These are phyloP conservation scores for Colletotrichum sansevieriae DNA, from an alignment of 2,329 filamentous ascomycete species.

Conservation along the genomic window DNA sequence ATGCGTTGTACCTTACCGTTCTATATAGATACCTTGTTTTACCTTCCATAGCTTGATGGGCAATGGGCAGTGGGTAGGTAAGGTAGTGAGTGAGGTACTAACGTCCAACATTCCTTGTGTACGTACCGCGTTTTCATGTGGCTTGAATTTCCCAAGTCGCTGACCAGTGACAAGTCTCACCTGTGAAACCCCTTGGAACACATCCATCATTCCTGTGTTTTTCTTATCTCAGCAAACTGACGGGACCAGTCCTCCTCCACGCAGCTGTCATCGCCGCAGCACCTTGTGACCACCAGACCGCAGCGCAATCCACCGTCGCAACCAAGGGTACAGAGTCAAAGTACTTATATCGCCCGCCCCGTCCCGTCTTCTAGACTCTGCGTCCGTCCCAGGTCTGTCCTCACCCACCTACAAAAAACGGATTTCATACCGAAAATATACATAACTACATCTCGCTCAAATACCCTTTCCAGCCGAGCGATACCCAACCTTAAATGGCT, in stretches of 20 bases:
- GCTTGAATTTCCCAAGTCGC: conserved; percentile 14
- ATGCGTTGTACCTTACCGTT: background rate
- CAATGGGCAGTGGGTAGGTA: no score
- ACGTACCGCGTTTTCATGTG: conserved; percentile 21
- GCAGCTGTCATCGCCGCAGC: conserved; percentile 39
- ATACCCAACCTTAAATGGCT: conserved; percentile 48
- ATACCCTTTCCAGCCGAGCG: conserved; percentile 14
- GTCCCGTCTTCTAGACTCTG: conserved; percentile 37
- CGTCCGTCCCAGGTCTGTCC: conserved; percentile 33
- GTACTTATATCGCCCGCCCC: conserved; percentile 39
- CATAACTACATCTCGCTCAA: conserved; percentile 17
- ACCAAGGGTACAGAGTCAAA: conserved; percentile 16
- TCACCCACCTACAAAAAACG: conserved; percentile 30
- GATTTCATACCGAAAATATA: conserved; percentile 25
- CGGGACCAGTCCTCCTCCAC: conserved; percentile 29
- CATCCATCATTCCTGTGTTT: conserved; percentile 24
- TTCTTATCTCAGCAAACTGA: conserved; percentile 39
- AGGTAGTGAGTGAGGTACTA: no score
- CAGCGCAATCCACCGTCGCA: conserved; percentile 33
- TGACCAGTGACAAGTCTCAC: conserved; percentile 35
- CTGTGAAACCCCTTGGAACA: conserved; percentile 32
- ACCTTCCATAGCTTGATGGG: no score
- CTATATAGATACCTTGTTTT: background rate
- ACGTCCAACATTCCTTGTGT: background rate
- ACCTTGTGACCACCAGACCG: conserved; percentile 40